A percentile compares a stretch with the other conserved stretches of the same genome.
phyloP scores from a whole-genome alignment of 2,329 filamentous ascomycete genomes.

The Cladosporium sp. region DNA sequence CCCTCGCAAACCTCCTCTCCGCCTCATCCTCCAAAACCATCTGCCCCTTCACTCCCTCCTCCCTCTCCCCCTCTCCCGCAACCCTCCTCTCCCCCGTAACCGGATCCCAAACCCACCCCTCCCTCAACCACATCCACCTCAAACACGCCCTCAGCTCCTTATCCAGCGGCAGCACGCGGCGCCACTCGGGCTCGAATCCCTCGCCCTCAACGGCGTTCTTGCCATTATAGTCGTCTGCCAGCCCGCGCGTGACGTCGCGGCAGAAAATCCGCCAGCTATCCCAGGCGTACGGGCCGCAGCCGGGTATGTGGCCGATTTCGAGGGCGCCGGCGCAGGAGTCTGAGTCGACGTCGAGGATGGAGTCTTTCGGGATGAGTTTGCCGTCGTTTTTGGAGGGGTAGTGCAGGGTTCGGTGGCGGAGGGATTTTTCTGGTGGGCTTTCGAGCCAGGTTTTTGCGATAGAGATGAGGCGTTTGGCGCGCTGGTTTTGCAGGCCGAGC shows the following conservation, averaged over 20 bases:
- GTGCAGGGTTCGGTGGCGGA: slow-evolving; percentile 53
- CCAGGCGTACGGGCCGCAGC: slow-evolving; percentile 70
- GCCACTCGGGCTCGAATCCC: slow-evolving; percentile 80
- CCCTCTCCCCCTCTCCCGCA: slow-evolving; percentile 50
- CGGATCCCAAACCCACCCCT: slow-evolving; percentile 78
- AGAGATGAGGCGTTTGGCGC: slow-evolving; percentile 62
- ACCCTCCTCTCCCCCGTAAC: slow-evolving; percentile 59
- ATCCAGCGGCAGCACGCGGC: slow-evolving; percentile 73
- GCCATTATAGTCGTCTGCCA: slow-evolving; percentile 63
- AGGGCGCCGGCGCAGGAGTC: slow-evolving; percentile 53
- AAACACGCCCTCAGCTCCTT: slow-evolving; percentile 86
- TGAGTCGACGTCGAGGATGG: slow-evolving; percentile 41
- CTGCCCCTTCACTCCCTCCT: slow-evolving; percentile 53
- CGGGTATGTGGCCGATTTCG: slow-evolving; percentile 82
- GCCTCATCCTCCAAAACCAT: slow-evolving; percentile 39
- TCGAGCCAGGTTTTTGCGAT: slow-evolving; percentile 66
- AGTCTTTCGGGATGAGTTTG: slow-evolving; percentile 42
- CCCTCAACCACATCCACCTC: slow-evolving; percentile 86
- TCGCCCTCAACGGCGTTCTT: slow-evolving; percentile 37
- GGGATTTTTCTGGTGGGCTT: slow-evolving; percentile 55
- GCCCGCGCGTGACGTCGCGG: slow-evolving; percentile 66
- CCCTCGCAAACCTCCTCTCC: slow-evolving; percentile 24
- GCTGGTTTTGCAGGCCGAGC: slow-evolving; percentile 65
- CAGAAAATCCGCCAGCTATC: slow-evolving; percentile 96
- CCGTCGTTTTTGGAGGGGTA: slow-evolving; percentile 51